Evolutionary conservation across 768 basidiomycete genomes (phyloP).

Genomic region (Agrocybe praecox): DNA sequence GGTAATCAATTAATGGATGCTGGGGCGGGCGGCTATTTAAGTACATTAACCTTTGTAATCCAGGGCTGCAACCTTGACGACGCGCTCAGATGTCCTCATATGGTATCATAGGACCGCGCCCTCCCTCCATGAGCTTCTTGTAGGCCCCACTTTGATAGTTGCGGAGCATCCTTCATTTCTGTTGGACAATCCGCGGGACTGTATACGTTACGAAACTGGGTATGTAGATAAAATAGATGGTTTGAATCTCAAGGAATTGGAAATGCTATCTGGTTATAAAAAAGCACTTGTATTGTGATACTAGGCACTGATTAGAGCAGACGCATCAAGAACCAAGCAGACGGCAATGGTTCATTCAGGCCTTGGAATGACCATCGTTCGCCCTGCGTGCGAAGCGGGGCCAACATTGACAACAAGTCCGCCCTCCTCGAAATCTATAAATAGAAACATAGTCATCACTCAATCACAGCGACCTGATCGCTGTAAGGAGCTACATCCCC

Average conservation of each 20-base stretch:
- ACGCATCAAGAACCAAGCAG: too few species aligned
- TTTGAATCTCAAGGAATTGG: not conserved
- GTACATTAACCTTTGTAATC: not conserved
- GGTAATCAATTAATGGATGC: not conserved
- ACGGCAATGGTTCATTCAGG: too few species aligned
- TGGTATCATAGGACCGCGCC: not conserved
- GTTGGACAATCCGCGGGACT: not conserved
- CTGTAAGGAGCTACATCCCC: slow-evolving; percentile 10
- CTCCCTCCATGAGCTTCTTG: not conserved
- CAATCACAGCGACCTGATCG: slow-evolving; percentile 29
- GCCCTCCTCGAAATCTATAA: slow-evolving; percentile 18
- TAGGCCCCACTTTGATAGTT: not conserved
- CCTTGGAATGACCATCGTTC: too few species aligned
- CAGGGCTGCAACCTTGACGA: not conserved
- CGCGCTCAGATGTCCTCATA: not conserved
- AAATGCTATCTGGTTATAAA: not conserved
- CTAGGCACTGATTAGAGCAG: too few species aligned
- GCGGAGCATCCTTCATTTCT: not conserved
- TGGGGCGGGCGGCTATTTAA: not conserved
- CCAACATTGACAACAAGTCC: slow-evolving; percentile 15
- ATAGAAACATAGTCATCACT: slow-evolving; percentile 11
- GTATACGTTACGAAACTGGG: too few species aligned
- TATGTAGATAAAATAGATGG: too few species aligned
- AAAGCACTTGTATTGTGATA: too few species aligned
- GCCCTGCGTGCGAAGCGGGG: slow-evolving; percentile 12